phyloP scores from a whole-genome alignment of 2,329 filamentous ascomycete genomes.

The Cercospora beticola region DNA sequence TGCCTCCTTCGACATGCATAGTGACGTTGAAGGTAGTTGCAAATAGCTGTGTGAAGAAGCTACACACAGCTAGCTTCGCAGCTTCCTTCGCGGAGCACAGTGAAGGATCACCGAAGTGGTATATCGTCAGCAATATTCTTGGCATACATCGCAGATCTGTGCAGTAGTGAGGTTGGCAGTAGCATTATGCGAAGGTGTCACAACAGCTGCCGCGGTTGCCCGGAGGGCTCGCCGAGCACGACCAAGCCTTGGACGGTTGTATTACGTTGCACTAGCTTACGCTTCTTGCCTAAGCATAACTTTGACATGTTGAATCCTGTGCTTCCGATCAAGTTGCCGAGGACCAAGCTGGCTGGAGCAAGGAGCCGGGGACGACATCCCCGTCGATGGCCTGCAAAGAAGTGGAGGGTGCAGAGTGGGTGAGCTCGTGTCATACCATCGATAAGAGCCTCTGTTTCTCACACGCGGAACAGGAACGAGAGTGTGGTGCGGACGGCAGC shows the following conservation, averaged over 20 bases:
- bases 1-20: slow-evolving; percentile 1
- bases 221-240: neutral
- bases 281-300: slow-evolving; percentile 7
- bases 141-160: neutral
- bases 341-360: neutral
- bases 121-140: neutral
- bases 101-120: neutral
- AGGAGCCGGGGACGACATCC: neutral
- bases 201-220: neutral
- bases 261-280: neutral
- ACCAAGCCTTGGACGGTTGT: neutral
- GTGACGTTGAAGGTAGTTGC: slow-evolving; percentile 10
- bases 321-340: slow-evolving; percentile 7
- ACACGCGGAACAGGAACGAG: neutral
- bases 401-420: neutral
- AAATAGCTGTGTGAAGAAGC: neutral
- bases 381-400: neutral
- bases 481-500: neutral
- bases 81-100: neutral
- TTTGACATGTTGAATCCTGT: neutral
- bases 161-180: neutral
- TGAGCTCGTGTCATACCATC: neutral
- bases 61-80: neutral
- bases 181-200: neutral
- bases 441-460: neutral